phyloP scores from a whole-genome alignment of 2,329 filamentous ascomycete species.

The Sporothrix brunneoviolacea region DNA sequence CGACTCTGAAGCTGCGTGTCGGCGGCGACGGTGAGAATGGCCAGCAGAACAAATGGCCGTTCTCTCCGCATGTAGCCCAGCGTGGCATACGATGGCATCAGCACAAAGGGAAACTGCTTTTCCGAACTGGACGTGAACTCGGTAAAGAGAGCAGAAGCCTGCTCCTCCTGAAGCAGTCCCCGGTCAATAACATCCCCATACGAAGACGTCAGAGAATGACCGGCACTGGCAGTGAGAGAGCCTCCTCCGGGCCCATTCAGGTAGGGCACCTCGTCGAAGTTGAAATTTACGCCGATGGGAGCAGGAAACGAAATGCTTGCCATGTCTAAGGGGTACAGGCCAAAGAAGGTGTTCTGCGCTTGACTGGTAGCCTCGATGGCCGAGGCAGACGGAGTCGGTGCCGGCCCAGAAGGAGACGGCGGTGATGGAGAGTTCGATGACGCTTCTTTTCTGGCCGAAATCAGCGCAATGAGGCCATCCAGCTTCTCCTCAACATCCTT shows the following conservation, averaged over 20 bases:
- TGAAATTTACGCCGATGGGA: background rate
- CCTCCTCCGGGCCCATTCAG: background rate
- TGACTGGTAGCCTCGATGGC: background rate
- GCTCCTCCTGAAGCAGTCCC: conserved; percentile 15
- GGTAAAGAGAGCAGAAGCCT: conserved; percentile 10
- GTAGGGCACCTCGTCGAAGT: conserved; percentile 4
- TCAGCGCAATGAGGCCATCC: conserved; percentile 26
- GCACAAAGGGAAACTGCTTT: conserved; percentile 18
- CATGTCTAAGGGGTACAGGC: background rate
- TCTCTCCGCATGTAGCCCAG: conserved; percentile 17
- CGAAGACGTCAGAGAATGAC: background rate
- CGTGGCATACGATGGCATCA: conserved; percentile 12
- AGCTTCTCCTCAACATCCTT: conserved; percentile 22
- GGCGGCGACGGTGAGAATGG: conserved; percentile 13
- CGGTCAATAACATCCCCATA: conserved; percentile 15
- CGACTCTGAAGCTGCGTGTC: conserved; percentile 15
- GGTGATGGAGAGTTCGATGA: conserved; percentile 13
- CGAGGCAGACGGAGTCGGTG: background rate
- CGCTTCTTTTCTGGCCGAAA: conserved; percentile 21
- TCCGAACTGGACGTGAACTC: conserved; percentile 8
- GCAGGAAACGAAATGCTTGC: background rate
- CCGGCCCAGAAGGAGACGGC: conserved; percentile 18
- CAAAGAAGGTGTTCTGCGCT: background rate
- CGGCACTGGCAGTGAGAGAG: background rate
- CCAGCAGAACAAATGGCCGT: conserved; percentile 19